Evolutionary conservation across 805 yeast species (phyloP).

Genomic region (Lachancea meyersii): DNA sequence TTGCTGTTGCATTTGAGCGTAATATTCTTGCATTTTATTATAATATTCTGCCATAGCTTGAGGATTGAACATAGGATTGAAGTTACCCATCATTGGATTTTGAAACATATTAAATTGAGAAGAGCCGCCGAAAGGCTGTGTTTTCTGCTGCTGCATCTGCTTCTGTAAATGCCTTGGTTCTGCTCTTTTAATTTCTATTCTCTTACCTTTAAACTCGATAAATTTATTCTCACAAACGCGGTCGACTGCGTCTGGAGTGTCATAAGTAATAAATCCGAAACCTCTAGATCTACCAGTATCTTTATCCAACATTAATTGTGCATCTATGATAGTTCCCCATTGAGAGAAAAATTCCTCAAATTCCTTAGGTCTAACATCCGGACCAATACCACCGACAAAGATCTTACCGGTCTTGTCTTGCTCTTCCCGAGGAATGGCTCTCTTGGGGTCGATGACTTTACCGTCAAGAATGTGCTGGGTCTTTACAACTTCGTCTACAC

Average conservation of each 20-base stretch:
- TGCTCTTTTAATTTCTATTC: slow-evolving; percentile 78
- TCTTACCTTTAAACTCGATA: slow-evolving; percentile 77
- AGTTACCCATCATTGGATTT: slow-evolving; percentile 33
- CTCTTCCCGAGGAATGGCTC: slow-evolving; percentile 96
- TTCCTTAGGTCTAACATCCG: slow-evolving; percentile 86
- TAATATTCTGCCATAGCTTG: slow-evolving; percentile 61
- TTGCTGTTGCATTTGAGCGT: slow-evolving; percentile 32
- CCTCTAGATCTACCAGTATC: slow-evolving; percentile 97
- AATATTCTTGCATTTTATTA: slow-evolving; percentile 53
- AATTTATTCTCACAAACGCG: slow-evolving; percentile 76
- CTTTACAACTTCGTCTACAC: slow-evolving; percentile 81
- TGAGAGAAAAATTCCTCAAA: slow-evolving; percentile 80
- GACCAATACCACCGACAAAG: slow-evolving; percentile 94
- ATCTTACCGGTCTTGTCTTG: slow-evolving; percentile 96
- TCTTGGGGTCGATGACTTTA: slow-evolving; percentile 91
- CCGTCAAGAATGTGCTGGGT: slow-evolving; percentile 90
- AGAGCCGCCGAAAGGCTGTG: slow-evolving; percentile 19
- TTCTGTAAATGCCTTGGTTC: slow-evolving; percentile 72
- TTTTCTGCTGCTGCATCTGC: slow-evolving; percentile 32
- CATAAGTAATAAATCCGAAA: slow-evolving; percentile 93
- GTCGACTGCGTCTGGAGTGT: slow-evolving; percentile 90
- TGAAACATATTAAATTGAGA: slow-evolving; percentile 27
- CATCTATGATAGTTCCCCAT: slow-evolving; percentile 89
- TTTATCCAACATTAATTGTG: slow-evolving; percentile 94
- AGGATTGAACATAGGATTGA: slow-evolving; percentile 35